Percentiles rank a stretch among this genome's conserved stretches.
phyloP scores from a whole-genome alignment of 768 basidiomycete species.

The Kondoa malvinella region DNA sequence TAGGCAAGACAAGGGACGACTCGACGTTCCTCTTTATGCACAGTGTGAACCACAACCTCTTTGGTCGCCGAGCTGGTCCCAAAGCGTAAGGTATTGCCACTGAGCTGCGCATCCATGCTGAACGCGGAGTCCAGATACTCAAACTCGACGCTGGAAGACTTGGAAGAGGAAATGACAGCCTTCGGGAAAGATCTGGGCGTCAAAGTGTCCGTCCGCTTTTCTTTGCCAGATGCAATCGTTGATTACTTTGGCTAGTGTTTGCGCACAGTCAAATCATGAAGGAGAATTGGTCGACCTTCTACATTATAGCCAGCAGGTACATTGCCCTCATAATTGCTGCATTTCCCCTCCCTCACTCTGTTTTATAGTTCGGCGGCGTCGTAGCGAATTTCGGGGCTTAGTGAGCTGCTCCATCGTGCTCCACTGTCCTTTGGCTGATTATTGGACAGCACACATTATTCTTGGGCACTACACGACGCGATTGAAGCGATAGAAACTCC shows the following conservation, averaged over 20 bases:
- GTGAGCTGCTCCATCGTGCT: too few relatives aligned
- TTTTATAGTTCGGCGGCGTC: too few relatives aligned
- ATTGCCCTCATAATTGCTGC: too few relatives aligned
- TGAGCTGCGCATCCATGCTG: background rate
- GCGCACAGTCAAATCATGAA: background rate
- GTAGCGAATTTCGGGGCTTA: too few relatives aligned
- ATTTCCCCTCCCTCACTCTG: too few relatives aligned
- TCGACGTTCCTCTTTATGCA: background rate
- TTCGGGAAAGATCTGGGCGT: conserved; percentile 27
- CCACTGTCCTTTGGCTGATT: too few relatives aligned
- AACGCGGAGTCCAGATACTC: background rate
- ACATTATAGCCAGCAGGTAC: too few relatives aligned
- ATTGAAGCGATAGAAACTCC: background rate
- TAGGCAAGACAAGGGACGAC: background rate
- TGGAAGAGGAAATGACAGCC: background rate
- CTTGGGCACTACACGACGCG: background rate
- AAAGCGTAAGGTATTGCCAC: background rate
- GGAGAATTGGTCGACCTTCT: background rate
- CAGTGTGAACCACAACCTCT: background rate
- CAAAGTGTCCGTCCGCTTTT: conserved; percentile 33
- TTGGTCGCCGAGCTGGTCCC: background rate
- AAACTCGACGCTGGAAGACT: background rate
- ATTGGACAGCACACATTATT: background rate
- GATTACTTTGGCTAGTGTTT: too few relatives aligned
- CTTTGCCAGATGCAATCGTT: too few relatives aligned